Evolutionary conservation across 1,284 basidiomycete genomes (phyloP).

Genomic region (Cryptococcus sp.): DNA sequence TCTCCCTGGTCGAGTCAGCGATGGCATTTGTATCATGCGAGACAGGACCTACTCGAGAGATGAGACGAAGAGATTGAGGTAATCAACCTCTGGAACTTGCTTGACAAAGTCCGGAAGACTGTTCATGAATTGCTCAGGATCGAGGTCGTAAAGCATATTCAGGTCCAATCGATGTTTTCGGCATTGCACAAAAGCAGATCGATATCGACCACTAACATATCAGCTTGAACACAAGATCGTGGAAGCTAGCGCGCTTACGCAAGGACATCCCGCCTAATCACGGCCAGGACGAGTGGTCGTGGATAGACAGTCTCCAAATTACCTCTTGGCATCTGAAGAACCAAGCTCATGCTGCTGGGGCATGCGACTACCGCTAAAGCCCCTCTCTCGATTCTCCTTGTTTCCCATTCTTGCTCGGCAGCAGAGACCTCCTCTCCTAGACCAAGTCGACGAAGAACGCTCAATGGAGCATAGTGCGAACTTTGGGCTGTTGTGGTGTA

Average conservation of each 20-base stretch:
- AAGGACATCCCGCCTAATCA: slow-evolving; percentile 68
- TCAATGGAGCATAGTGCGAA: slow-evolving; percentile 67
- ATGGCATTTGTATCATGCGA: background rate
- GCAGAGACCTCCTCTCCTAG: slow-evolving; percentile 25
- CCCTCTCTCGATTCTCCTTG: slow-evolving; percentile 76
- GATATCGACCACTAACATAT: slow-evolving; percentile 54
- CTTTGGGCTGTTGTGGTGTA: slow-evolving; percentile 84
- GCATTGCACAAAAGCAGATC: slow-evolving; percentile 83
- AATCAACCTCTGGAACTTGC: slow-evolving; percentile 83
- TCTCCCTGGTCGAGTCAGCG: slow-evolving; percentile 23
- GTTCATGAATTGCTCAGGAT: slow-evolving; percentile 63
- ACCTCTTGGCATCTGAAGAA: slow-evolving; percentile 96
- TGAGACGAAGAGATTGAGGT: slow-evolving; percentile 89
- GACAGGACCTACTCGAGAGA: slow-evolving; percentile 62
- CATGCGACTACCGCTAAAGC: slow-evolving; percentile 79
- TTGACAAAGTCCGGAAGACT: slow-evolving; percentile 66
- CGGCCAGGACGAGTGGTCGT: slow-evolving; percentile 80
- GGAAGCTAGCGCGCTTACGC: slow-evolving; percentile 53
- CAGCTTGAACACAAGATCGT: background rate
- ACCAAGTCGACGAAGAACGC: slow-evolving; percentile 32
- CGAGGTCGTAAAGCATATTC: slow-evolving; percentile 78
- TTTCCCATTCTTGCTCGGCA: slow-evolving; percentile 58
- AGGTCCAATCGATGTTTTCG: slow-evolving; percentile 91
- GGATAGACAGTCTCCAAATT: slow-evolving; percentile 96
- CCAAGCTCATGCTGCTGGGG: slow-evolving; percentile 78